Percentiles rank a stretch among this genome's conserved stretches.
Conservation (phyloP, 2,329 filamentous ascomycete genomes). For the Mycosphaerella arachidis region DNA sequence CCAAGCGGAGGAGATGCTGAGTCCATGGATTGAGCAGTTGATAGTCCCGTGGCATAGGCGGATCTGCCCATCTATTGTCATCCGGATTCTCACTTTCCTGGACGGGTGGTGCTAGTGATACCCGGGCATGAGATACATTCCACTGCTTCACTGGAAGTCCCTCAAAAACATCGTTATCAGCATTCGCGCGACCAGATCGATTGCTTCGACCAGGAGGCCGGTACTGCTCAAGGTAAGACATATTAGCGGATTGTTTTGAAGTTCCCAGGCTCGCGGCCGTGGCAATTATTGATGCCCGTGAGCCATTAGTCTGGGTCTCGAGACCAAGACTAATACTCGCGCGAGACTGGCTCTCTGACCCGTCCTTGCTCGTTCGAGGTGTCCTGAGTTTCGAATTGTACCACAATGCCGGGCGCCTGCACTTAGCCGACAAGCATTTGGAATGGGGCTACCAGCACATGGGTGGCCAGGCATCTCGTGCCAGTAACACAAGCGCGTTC, state of each 20-base stretch:
- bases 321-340: too few species aligned
- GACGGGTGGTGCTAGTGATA: conserved; percentile 31
- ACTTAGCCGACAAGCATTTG: not conserved
- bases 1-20: conserved; percentile 75
- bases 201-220: conserved; percentile 55
- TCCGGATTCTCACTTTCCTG: conserved; percentile 21
- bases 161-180: conserved; percentile 63
- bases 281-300: not conserved
- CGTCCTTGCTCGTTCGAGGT: too few species aligned
- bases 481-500: not conserved
- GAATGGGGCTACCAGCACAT: not conserved
- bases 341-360: too few species aligned
- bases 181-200: conserved; percentile 53
- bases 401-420: not conserved
- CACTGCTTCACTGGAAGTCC: conserved; percentile 89
- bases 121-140: conserved; percentile 51
- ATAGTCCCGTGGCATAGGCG: conserved; percentile 84
- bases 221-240: conserved; percentile 41
- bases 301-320: not conserved
- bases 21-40: conserved; percentile 72
- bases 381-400: conserved; percentile 1
- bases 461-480: not conserved
- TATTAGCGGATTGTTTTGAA: conserved; percentile 8
- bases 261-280: not conserved
- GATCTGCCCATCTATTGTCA: conserved; percentile 70